Percentiles rank a stretch among this genome's conserved stretches.
Evolutionary conservation across 2,329 filamentous ascomycete genomes (phyloP).

Genomic region (Diaporthe sp.): DNA sequence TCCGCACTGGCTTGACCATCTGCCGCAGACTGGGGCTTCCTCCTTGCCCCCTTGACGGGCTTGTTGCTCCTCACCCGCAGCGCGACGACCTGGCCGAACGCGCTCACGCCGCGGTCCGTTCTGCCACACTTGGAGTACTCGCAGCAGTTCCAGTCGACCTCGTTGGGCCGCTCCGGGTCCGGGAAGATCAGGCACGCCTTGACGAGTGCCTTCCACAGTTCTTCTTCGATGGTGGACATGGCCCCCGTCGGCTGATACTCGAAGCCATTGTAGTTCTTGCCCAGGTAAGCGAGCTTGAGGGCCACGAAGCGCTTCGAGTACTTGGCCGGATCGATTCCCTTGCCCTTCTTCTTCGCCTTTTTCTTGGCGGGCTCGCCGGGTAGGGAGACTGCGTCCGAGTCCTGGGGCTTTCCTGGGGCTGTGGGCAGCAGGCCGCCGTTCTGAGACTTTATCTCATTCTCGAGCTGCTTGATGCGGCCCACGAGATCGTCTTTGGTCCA

Average conservation of each 20-base stretch:
- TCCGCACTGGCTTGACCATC: constrained; percentile 43
- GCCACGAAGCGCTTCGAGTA: constrained; percentile 90
- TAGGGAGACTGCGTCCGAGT: neutral
- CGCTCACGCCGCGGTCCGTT: constrained; percentile 93
- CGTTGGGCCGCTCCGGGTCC: constrained; percentile 73
- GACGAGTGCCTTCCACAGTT: constrained; percentile 90
- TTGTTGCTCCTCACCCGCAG: constrained; percentile 85
- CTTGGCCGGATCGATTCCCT: constrained; percentile 80
- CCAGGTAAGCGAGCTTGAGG: constrained; percentile 93
- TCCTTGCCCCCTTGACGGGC: constrained; percentile 62
- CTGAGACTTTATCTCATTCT: constrained; percentile 69
- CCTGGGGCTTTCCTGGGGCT: neutral
- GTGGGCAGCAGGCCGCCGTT: neutral
- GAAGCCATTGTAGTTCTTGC: constrained; percentile 91
- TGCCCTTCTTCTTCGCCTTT: constrained; percentile 58
- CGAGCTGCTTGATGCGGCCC: constrained; percentile 75
- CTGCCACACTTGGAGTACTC: constrained; percentile 96
- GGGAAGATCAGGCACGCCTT: constrained; percentile 80
- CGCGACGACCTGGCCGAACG: constrained; percentile 95
- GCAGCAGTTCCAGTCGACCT: constrained; percentile 84
- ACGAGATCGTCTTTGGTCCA: constrained; percentile 81
- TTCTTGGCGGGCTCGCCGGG: constrained; percentile 33
- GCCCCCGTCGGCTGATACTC: constrained; percentile 84
- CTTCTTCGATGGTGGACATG: constrained; percentile 89
- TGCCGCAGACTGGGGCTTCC: constrained; percentile 45